These are phyloP conservation scores for Isatis tinctoria DNA, from an alignment of 345 rosid species.

Conservation along the genomic window DNA sequence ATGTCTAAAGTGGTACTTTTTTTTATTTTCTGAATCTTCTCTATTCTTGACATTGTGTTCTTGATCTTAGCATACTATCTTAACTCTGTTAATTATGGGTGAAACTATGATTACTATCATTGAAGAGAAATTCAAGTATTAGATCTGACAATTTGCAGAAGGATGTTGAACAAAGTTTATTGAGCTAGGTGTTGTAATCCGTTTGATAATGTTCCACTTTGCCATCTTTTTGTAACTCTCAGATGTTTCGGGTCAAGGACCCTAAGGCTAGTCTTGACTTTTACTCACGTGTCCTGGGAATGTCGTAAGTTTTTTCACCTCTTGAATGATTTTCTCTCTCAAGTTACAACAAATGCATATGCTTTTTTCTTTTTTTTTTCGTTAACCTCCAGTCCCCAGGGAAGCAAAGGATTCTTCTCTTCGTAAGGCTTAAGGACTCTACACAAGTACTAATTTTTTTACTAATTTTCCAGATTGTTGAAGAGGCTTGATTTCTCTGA, in stretches of 20 bases:
- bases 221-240: slow-evolving; percentile 5
- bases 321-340: not conserved
- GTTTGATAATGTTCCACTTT: not conserved
- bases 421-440: not conserved
- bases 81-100: not conserved
- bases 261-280: slow-evolving; percentile 87
- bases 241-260: slow-evolving; percentile 96
- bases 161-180: not conserved
- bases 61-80: not conserved
- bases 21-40: not conserved
- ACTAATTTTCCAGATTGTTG: slow-evolving; percentile 46
- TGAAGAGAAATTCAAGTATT: not conserved
- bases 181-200: not conserved
- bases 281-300: slow-evolving; percentile 87
- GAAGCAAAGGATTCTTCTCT: not conserved
- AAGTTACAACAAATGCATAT: not conserved
- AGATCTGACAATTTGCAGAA: not conserved
- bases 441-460: not conserved
- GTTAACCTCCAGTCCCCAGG: not conserved
- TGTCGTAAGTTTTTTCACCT: slow-evolving; percentile 63
- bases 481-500: slow-evolving; percentile 91
- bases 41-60: not conserved
- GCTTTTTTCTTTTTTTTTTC: not conserved
- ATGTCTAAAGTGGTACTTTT: not conserved
- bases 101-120: not conserved